Conservation (phyloP, 1,284 basidiomycete species). For the Cryptococcus sp. region DNA sequence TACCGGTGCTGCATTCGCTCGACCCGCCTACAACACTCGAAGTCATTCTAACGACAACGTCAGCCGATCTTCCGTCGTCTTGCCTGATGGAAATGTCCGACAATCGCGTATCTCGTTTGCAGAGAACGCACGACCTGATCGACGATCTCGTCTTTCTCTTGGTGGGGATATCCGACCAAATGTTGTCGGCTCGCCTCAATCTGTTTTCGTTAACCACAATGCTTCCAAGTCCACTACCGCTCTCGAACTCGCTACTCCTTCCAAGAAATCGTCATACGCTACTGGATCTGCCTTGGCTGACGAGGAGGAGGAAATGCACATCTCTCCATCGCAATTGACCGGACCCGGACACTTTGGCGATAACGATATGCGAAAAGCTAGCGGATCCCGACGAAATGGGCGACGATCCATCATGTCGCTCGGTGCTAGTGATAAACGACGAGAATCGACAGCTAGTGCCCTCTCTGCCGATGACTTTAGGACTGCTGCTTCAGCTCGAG, state of each 20-base stretch:
- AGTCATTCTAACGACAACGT: slow-evolving; percentile 29
- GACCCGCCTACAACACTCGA: slow-evolving; percentile 20
- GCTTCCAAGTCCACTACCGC: slow-evolving; percentile 29
- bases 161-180: slow-evolving; percentile 55
- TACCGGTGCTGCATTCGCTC: slow-evolving; percentile 55
- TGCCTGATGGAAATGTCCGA: slow-evolving; percentile 45
- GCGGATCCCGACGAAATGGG: slow-evolving; percentile 11
- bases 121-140: slow-evolving; percentile 47
- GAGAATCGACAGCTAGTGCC: slow-evolving; percentile 20
- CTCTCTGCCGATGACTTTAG: slow-evolving; percentile 31
- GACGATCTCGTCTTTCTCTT: slow-evolving; percentile 64
- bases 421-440: slow-evolving; percentile 27
- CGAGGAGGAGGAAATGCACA: slow-evolving; percentile 29
- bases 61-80: slow-evolving; percentile 55
- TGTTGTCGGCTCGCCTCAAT: slow-evolving; percentile 8
- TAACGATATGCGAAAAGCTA: slow-evolving; percentile 56
- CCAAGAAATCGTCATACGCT: slow-evolving; percentile 46
- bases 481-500: slow-evolving; percentile 33
- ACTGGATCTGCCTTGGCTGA: slow-evolving; percentile 35
- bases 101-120: slow-evolving; percentile 47
- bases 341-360: slow-evolving; percentile 63
- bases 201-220: slow-evolving; percentile 50
- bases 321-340: slow-evolving; percentile 64
- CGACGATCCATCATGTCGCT: slow-evolving; percentile 29
- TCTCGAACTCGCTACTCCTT: slow-evolving; percentile 19